Conservation (phyloP, 2,329 filamentous ascomycete genomes). For the Delphinella strobiligena region DNA sequence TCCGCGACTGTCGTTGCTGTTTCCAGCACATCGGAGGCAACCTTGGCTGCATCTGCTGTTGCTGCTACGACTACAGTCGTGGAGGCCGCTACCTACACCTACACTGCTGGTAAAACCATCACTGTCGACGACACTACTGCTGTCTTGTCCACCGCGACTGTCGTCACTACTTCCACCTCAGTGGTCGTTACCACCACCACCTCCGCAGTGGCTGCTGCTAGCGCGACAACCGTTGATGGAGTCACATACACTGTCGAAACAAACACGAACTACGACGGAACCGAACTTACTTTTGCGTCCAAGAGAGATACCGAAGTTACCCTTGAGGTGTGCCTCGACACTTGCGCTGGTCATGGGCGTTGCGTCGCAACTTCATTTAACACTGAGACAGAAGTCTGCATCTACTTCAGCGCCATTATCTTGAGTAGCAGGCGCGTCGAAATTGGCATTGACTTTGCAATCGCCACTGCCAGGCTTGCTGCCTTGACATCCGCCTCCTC, state of each 20-base stretch:
- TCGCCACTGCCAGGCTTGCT: constrained; percentile 1
- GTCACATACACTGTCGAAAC: constrained; percentile 1
- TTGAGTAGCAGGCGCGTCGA: not conserved
- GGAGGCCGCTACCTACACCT: constrained; percentile 1
- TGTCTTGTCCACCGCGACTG: not conserved
- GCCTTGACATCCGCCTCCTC: not conserved
- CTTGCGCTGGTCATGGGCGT: not conserved
- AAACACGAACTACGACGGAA: constrained; percentile 2
- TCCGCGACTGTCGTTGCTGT: not conserved
- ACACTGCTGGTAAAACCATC: not conserved
- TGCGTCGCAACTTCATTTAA: constrained; percentile 2
- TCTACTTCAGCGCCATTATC: constrained; percentile 3
- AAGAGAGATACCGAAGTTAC: not conserved
- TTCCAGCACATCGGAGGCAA: not conserved
- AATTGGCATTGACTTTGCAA: constrained; percentile 1
- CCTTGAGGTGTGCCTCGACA: not conserved
- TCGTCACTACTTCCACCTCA: constrained; percentile 1
- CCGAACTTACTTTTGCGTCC: not conserved
- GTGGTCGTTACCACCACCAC: not conserved
- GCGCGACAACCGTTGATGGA: constrained; percentile 1
- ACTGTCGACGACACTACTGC: not conserved
- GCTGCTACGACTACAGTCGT: not conserved
- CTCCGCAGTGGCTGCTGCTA: not conserved
- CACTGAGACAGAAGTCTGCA: not conserved
- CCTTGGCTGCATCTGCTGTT: not conserved